phyloP scores from a whole-genome alignment of 192 early-diverging fungal genomes.

The Allomyces macrogynus region DNA sequence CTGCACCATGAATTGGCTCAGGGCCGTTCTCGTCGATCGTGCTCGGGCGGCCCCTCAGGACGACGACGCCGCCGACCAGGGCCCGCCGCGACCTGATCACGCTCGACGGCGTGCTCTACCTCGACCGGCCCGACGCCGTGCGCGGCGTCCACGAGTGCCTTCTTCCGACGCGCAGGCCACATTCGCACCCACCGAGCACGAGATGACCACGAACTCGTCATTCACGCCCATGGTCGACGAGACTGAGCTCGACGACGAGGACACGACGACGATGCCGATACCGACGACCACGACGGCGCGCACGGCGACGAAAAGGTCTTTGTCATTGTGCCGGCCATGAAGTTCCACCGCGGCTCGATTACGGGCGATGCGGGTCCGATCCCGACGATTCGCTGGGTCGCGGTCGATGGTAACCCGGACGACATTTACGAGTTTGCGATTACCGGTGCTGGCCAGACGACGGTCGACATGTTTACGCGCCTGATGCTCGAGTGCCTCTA shows the following conservation, averaged over 20 bases:
- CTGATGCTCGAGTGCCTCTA: neutral
- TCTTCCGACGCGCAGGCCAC: neutral
- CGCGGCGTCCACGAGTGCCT: neutral
- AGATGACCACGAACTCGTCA: neutral
- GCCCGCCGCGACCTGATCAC: neutral
- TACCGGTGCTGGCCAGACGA: neutral
- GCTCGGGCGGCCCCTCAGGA: neutral
- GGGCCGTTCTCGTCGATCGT: neutral
- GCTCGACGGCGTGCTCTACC: neutral
- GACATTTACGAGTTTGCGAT: slow-evolving; percentile 1
- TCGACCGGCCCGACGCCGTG: neutral
- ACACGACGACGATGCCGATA: neutral
- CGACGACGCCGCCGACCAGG: neutral
- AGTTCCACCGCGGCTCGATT: neutral
- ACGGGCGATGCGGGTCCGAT: neutral
- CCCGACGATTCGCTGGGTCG: neutral
- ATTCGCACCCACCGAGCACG: neutral
- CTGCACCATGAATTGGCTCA: neutral
- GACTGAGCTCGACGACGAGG: neutral
- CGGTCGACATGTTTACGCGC: neutral
- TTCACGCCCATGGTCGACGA: neutral
- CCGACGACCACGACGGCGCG: neutral
- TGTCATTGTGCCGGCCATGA: neutral
- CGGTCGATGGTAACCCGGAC: neutral
- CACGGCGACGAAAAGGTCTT: neutral